A percentile compares a stretch with the other conserved stretches of the same genome.
phyloP scores from a whole-genome alignment of 306 rosid species.

The Prunus salicina region DNA sequence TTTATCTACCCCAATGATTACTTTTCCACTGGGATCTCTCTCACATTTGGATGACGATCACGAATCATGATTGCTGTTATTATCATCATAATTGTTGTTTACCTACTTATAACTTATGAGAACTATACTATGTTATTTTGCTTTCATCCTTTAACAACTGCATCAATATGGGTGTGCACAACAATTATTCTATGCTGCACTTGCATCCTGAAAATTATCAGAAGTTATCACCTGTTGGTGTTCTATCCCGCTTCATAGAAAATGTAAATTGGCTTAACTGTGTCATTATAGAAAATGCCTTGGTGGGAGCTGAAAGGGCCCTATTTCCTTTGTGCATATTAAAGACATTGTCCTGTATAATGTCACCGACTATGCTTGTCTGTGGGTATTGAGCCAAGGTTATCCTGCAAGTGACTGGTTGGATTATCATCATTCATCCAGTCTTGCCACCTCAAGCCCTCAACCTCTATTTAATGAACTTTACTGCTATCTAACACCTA shows the following conservation, averaged over 20 bases:
- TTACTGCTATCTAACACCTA: not conserved
- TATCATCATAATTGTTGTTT: not conserved
- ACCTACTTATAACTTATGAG: not conserved
- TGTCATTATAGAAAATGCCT: not conserved
- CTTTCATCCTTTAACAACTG: not conserved
- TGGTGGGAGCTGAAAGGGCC: not conserved
- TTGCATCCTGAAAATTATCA: not conserved
- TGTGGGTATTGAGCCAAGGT: not conserved
- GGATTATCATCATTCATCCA: not conserved
- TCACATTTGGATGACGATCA: not conserved
- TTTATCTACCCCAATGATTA: no score
- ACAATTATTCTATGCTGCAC: no score
- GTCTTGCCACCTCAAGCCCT: not conserved
- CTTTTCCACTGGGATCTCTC: not conserved
- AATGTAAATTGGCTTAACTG: not conserved
- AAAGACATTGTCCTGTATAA: not conserved
- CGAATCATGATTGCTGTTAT: not conserved
- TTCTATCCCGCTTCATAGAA: not conserved
- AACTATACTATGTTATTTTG: not conserved
- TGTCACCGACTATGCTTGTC: not conserved
- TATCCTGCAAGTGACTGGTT: not conserved
- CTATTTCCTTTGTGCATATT: not conserved
- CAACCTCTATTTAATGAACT: not conserved
- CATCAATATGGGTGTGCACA: not conserved
- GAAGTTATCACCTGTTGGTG: not conserved